phyloP scores from a whole-genome alignment of 495 filamentous ascomycete species.

The Aspergillus nidulans region DNA sequence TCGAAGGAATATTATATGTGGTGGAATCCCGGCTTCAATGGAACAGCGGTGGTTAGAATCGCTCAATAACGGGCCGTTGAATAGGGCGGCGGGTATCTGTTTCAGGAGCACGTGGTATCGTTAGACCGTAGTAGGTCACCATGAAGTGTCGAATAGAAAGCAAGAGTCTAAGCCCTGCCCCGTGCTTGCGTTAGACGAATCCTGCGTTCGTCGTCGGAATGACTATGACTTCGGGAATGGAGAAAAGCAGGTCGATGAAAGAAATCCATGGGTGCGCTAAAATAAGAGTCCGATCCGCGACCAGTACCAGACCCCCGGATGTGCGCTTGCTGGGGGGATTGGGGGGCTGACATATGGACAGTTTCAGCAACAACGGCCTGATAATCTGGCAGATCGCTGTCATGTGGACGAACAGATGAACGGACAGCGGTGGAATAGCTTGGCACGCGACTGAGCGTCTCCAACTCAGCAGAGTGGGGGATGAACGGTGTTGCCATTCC shows the following conservation, averaged over 20 bases:
- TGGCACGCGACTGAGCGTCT: constrained; percentile 67
- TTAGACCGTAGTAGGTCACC: not conserved
- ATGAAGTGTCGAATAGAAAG: not conserved
- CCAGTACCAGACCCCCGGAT: constrained; percentile 31
- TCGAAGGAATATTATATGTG: not conserved
- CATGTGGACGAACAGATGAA: constrained; percentile 48
- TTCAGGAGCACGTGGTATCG: not conserved
- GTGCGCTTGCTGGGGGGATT: constrained; percentile 42
- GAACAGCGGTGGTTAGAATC: not conserved
- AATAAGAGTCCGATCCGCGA: constrained; percentile 21
- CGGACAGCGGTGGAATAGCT: constrained; percentile 75
- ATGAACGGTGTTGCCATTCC: constrained; percentile 58
- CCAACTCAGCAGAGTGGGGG: constrained; percentile 58
- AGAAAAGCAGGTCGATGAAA: constrained; percentile 28
- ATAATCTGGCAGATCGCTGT: constrained; percentile 50
- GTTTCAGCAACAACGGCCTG: constrained; percentile 40
- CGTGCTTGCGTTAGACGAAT: constrained; percentile 40
- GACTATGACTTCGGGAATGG: constrained; percentile 21
- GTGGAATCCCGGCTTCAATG: not conserved
- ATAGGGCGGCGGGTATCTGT: constrained; percentile 1
- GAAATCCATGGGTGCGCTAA: constrained; percentile 27
- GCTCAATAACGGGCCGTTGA: constrained; percentile 1
- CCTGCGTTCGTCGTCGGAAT: constrained; percentile 36
- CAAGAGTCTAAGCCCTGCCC: constrained; percentile 14
- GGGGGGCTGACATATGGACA: constrained; percentile 24